Evolutionary conservation across 2,329 filamentous ascomycete genomes (phyloP).

Genomic region (Neofusicoccum sp.): DNA sequence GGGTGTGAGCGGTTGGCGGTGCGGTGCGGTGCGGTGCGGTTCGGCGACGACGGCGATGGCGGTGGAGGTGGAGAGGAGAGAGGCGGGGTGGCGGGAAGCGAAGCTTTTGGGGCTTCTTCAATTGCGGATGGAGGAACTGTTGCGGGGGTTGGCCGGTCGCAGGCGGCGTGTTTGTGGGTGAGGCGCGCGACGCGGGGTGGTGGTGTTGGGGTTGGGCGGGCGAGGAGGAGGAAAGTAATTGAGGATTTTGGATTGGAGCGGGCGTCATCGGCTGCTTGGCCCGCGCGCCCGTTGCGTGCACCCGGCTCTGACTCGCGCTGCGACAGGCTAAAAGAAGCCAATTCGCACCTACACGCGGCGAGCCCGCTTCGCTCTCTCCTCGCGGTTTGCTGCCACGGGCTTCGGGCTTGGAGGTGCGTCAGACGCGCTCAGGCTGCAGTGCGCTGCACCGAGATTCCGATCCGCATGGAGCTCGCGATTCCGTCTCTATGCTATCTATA

Average conservation of each 20-base stretch:
- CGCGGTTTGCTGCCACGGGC: not conserved
- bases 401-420: not conserved
- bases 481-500: no score
- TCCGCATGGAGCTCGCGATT: no score
- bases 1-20: not conserved
- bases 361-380: not conserved
- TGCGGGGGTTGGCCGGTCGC: not conserved
- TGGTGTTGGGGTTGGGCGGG: not conserved
- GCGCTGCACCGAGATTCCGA: no score
- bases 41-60: not conserved
- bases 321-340: constrained; percentile 3
- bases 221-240: not conserved
- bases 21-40: not conserved
- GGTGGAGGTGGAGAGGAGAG: not conserved
- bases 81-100: no score
- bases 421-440: no score
- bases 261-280: constrained; percentile 8
- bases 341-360: not conserved
- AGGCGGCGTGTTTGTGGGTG: no score
- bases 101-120: no score
- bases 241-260: not conserved
- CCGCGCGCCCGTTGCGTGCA: constrained; percentile 6
- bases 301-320: not conserved
- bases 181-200: not conserved
- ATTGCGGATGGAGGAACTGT: not conserved